phyloP scores from a whole-genome alignment of 1,139 yeast genomes.

The Magnusiomyces fungicola region DNA sequence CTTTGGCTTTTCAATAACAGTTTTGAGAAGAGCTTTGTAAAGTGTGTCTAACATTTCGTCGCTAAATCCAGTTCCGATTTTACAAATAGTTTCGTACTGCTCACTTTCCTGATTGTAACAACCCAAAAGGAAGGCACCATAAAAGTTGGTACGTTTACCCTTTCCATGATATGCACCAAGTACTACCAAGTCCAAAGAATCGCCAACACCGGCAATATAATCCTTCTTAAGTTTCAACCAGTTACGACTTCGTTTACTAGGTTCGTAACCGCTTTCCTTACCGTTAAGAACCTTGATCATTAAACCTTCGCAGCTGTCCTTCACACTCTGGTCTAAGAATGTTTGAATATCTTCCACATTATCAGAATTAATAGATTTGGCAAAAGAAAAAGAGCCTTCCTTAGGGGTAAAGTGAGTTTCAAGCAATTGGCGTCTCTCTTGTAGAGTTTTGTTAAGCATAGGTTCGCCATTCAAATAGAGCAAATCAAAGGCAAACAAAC shows the following conservation, averaged over 20 bases:
- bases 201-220: slow-evolving; percentile 80
- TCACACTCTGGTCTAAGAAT: slow-evolving; percentile 85
- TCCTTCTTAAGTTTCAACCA: slow-evolving; percentile 96
- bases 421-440: slow-evolving; percentile 61
- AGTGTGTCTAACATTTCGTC: slow-evolving; percentile 69
- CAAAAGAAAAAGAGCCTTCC: slow-evolving; percentile 76
- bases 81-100: slow-evolving; percentile 90
- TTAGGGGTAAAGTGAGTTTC: slow-evolving; percentile 50
- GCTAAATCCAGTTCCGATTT: slow-evolving; percentile 94
- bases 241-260: slow-evolving; percentile 87
- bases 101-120: slow-evolving; percentile 85
- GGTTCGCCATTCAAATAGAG: slow-evolving; percentile 66
- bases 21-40: slow-evolving; percentile 54
- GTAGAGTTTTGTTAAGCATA: slow-evolving; percentile 57
- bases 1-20: slow-evolving; percentile 62
- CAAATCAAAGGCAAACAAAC: slow-evolving; percentile 86
- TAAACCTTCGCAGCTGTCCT: slow-evolving; percentile 89
- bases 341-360: slow-evolving; percentile 66
- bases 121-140: slow-evolving; percentile 90
- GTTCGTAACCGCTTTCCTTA: slow-evolving; percentile 76
- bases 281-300: slow-evolving; percentile 92
- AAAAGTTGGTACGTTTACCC: slow-evolving; percentile 90
- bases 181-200: slow-evolving; percentile 87
- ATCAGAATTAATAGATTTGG: slow-evolving; percentile 65
- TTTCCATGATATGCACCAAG: slow-evolving; percentile 91